Percentiles rank a stretch among this genome's conserved stretches.
These are phyloP conservation scores for Avena atlantica DNA, from an alignment of 176 grass and related monocot species.

Conservation along the genomic window DNA sequence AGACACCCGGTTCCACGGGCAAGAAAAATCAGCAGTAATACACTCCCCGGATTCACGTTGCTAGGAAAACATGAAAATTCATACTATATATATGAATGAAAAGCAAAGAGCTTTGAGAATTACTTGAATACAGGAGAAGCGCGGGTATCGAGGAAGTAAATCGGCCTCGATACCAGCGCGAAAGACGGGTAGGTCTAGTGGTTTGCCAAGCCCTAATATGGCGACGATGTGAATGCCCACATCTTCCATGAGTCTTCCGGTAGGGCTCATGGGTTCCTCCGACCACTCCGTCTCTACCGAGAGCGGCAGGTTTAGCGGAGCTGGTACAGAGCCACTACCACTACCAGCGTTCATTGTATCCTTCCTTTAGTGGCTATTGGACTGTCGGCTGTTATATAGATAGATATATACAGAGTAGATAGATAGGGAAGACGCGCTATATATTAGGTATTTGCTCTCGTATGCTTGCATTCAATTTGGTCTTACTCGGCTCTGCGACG, in stretches of 20 bases:
- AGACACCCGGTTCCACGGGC: too few species aligned
- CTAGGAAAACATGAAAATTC: too few species aligned
- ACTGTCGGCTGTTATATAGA: background rate
- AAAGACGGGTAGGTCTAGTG: background rate
- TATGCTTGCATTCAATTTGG: too few species aligned
- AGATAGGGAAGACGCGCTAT: too few species aligned
- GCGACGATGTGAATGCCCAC: background rate
- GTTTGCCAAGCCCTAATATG: background rate
- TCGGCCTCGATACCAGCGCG: slow-evolving; percentile 8
- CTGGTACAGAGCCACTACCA: background rate
- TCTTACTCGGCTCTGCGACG: too few species aligned
- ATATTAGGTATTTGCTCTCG: too few species aligned
- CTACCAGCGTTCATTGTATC: background rate
- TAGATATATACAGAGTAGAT: too few species aligned
- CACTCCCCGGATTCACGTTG: too few species aligned
- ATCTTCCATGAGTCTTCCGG: background rate
- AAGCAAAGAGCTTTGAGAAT: background rate
- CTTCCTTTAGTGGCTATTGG: background rate
- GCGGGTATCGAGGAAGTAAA: background rate
- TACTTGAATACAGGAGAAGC: slow-evolving; percentile 25
- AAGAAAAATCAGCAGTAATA: too few species aligned
- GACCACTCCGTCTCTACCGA: background rate
- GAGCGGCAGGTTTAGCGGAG: background rate
- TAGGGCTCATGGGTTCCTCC: background rate
- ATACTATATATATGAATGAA: background rate